These are phyloP conservation scores for Ophidiomyces ophidiicola DNA, from an alignment of 2,329 filamentous ascomycete genomes.

Conservation along the genomic window DNA sequence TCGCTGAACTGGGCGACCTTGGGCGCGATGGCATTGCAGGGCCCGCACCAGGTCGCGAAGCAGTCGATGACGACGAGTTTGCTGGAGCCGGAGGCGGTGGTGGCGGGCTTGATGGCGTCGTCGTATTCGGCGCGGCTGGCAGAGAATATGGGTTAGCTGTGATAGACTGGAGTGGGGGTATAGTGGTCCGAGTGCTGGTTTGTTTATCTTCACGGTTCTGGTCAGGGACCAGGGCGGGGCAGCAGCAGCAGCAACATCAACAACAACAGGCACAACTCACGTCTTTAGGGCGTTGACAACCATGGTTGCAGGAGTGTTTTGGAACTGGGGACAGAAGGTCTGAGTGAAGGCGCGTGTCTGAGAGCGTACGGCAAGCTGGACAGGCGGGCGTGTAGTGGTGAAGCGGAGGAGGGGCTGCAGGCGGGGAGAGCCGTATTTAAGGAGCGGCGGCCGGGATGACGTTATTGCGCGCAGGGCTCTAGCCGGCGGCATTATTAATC, in stretches of 20 bases:
- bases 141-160: constrained; percentile 11
- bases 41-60: constrained; percentile 46
- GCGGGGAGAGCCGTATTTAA: constrained; percentile 7
- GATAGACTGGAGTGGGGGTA: constrained; percentile 23
- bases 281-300: constrained; percentile 33
- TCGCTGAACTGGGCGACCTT: constrained; percentile 41
- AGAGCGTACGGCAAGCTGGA: too few species aligned
- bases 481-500: constrained; percentile 8
- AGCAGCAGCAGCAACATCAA: too few species aligned
- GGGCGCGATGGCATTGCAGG: constrained; percentile 44
- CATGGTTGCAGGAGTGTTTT: constrained; percentile 35
- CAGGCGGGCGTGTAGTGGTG: constrained; percentile 7
- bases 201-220: background rate
- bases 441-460: constrained; percentile 12
- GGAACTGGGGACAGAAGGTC: constrained; percentile 27
- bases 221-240: constrained; percentile 4
- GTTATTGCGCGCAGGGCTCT: constrained; percentile 13
- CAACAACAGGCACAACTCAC: constrained; percentile 28
- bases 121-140: constrained; percentile 25
- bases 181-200: background rate
- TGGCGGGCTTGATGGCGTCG: constrained; percentile 38
- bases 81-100: constrained; percentile 42
- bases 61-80: constrained; percentile 43
- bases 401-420: constrained; percentile 5
- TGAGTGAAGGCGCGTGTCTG: constrained; percentile 22